Conservation (phyloP, 176 grass and related monocot genomes). For the sorghum (Sorghum bicolor) region DNA sequence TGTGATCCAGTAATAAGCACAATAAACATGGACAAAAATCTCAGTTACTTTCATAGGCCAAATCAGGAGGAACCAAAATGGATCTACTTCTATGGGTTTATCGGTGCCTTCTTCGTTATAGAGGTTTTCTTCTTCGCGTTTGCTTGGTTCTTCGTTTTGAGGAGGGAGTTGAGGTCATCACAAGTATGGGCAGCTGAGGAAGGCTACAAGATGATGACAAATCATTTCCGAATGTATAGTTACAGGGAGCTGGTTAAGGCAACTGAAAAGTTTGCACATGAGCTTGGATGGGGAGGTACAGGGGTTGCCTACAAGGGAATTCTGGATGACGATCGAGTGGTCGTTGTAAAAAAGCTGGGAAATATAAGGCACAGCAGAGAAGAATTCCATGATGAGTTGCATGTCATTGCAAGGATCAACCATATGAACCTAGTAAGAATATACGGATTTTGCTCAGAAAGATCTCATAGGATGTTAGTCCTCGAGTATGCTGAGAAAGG, state of each 20-base stretch:
- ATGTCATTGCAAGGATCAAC: constrained; percentile 42
- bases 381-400: constrained; percentile 44
- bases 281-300: constrained; percentile 47
- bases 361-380: constrained; percentile 28
- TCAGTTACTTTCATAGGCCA: neutral
- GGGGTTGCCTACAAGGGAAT: constrained; percentile 33
- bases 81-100: constrained; percentile 38
- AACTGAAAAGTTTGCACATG: constrained; percentile 35
- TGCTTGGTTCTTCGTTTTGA: constrained; percentile 48
- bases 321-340: constrained; percentile 24
- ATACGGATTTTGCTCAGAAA: constrained; percentile 44
- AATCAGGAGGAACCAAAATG: constrained; percentile 5
- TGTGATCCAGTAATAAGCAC: constrained; percentile 5
- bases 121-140: constrained; percentile 41
- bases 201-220: constrained; percentile 45
- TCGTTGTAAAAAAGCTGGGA: constrained; percentile 27
- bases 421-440: constrained; percentile 55
- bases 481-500: constrained; percentile 41
- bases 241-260: constrained; percentile 41
- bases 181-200: constrained; percentile 32
- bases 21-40: neutral
- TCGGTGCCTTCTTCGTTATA: constrained; percentile 20
- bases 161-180: constrained; percentile 36
- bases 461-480: constrained; percentile 46
- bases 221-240: constrained; percentile 42